A percentile compares a stretch with the other conserved stretches of the same genome.
Evolutionary conservation across 1,139 yeast genomes (phyloP).

Genomic region (Debaryomyces coudertii): DNA sequence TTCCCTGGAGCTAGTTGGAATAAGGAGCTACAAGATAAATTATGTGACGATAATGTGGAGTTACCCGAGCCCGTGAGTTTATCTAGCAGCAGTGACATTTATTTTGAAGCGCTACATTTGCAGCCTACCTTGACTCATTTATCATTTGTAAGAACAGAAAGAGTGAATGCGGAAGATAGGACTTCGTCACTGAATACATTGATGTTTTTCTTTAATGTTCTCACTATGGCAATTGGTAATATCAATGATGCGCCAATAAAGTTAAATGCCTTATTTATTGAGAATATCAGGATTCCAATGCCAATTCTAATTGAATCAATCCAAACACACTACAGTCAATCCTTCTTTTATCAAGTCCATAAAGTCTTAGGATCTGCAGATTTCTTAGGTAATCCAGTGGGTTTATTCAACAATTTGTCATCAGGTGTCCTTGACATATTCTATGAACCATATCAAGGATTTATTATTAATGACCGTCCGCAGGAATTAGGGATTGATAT

Average conservation of each 20-base stretch:
- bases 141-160: slow-evolving; percentile 90
- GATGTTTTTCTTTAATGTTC: slow-evolving; percentile 76
- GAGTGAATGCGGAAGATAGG: slow-evolving; percentile 63
- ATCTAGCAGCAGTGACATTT: slow-evolving; percentile 71
- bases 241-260: slow-evolving; percentile 96
- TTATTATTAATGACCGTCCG: slow-evolving; percentile 90
- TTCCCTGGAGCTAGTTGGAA: slow-evolving; percentile 76
- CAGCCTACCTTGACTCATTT: slow-evolving; percentile 90
- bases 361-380: slow-evolving; percentile 96
- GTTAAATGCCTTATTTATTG: slow-evolving; percentile 83
- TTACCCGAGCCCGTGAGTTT: slow-evolving; percentile 72
- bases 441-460: slow-evolving; percentile 97
- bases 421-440: slow-evolving; percentile 96
- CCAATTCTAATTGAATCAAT: slow-evolving; percentile 74
- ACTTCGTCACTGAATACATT: slow-evolving; percentile 62
- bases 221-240: slow-evolving; percentile 97
- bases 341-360: slow-evolving; percentile 88
- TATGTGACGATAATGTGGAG: slow-evolving; percentile 64
- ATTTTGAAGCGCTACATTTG: slow-evolving; percentile 88
- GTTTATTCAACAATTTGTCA: slow-evolving; percentile 86
- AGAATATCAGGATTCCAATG: slow-evolving; percentile 84
- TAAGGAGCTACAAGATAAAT: slow-evolving; percentile 45
- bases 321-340: slow-evolving; percentile 87
- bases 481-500: slow-evolving; percentile 93
- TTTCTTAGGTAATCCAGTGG: slow-evolving; percentile 95